Evolutionary conservation across 108 stramenopile species (phyloP), one percentile per base, ranked within the genome.

Genomic region (Discostella stelligeroides): DNA sequence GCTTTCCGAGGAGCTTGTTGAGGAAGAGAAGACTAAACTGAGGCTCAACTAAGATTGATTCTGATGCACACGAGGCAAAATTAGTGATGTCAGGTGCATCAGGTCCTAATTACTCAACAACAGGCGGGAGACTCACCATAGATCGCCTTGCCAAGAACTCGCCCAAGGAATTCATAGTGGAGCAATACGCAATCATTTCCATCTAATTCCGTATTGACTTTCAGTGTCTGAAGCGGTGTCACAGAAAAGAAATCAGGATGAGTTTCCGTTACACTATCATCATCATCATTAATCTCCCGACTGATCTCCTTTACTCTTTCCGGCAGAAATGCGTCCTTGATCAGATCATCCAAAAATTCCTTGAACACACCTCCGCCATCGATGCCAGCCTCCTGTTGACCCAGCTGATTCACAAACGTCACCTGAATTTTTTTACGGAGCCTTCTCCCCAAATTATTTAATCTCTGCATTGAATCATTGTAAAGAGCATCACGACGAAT

Each of bases 301-400:
- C 49, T 47, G 7, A 66, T 47, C 45, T 51, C 29, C 28, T 70
- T 47, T 1, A 20, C 30, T n/a, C 42, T 41, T 66, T 17, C 58
- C 49, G 48, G 86, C 60, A 71, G 57, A 65, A 94, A 94, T 18
- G 87, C 92, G 50, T 94, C 87, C 58, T 84, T 85, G 68, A 94
- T 94, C 70, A 94, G 68, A 69, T 91, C 92, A 75, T 89, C 88
- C 25, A 88, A 59, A 63, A 89, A 90, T 75, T 99, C 99, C 74
- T 99, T 99, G 72, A 98, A 98, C 4, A 99, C 91, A 2, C 99
- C 99, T 2, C 99, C 99, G 9, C 98, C 99, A 76, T 99, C 99
- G 66, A 99, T 98, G 14, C 99, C 99, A n/a, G 96, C 91, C 74
- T 99, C 99, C 71, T 90, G 84, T 13, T 82, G 66, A 21, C 98